Conservation (phyloP, 306 rosid genomes). For the Cucurbita moschata region DNA sequence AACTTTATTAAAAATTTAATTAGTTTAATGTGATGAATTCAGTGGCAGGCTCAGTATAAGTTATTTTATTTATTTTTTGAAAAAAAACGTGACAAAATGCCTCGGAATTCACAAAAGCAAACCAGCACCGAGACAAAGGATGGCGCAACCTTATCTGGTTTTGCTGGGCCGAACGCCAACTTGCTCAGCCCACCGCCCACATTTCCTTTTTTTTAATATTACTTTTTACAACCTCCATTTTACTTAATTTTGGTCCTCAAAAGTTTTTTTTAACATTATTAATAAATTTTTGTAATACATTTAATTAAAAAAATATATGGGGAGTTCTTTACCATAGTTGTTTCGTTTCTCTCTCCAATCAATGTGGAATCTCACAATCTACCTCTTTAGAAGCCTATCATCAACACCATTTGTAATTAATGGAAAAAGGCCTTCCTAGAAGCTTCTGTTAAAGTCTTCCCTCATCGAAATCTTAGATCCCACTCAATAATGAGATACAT, state of each 20-base stretch:
- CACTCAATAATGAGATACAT: constrained; percentile 1
- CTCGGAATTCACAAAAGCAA: not conserved
- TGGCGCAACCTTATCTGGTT: not conserved
- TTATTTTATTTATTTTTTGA: no score
- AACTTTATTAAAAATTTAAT: no score
- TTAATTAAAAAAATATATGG: no score
- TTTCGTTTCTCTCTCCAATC: no score
- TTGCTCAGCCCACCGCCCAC: constrained; percentile 3
- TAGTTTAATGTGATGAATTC: not conserved
- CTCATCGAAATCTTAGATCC: not conserved
- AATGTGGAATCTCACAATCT: no score
- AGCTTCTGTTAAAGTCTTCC: not conserved
- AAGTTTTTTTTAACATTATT: not conserved
- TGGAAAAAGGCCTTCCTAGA: not conserved
- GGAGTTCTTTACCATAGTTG: no score
- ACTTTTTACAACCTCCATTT: not conserved
- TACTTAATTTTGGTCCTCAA: not conserved
- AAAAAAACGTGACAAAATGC: not conserved
- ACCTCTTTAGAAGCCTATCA: no score
- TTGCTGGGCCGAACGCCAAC: constrained; percentile 1
- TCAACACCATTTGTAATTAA: no score
- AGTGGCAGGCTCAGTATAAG: not conserved
- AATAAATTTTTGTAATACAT: not conserved
- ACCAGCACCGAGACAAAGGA: not conserved
- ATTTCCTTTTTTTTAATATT: not conserved